Evolutionary conservation across 139 green algal species (phyloP).

Genomic region (Volvox reticuliferus): DNA sequence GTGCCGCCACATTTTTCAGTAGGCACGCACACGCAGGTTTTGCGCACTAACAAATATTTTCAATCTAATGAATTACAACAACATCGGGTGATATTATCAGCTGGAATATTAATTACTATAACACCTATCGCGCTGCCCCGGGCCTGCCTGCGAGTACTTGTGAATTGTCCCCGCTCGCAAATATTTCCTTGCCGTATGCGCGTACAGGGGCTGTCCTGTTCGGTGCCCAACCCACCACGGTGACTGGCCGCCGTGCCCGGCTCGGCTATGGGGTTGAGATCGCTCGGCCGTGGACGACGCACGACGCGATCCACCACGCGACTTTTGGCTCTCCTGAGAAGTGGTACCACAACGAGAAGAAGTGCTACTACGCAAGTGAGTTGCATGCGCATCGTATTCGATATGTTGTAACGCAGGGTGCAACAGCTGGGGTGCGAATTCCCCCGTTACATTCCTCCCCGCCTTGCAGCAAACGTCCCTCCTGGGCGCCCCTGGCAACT

Average conservation of each 20-base stretch:
- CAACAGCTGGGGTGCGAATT: neutral
- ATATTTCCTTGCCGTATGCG: no score
- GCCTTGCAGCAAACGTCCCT: neutral
- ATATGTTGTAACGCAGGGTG: neutral
- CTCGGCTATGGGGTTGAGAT: neutral
- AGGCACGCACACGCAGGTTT: no score
- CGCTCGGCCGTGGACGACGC: neutral
- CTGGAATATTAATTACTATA: no score
- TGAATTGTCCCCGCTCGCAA: no score
- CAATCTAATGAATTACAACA: no score
- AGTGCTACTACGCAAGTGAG: neutral
- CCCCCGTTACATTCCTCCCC: neutral
- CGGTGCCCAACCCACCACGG: neutral
- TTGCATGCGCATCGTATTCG: neutral
- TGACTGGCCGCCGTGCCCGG: conserved; percentile 8
- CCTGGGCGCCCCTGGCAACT: no score
- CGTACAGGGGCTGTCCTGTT: conserved; percentile 20
- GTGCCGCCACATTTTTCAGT: no score
- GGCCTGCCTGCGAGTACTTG: no score
- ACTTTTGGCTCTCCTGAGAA: neutral
- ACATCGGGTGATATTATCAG: no score
- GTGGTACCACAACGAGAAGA: neutral
- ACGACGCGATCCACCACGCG: neutral
- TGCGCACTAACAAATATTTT: no score
- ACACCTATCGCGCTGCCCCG: neutral